Conservation (phyloP, 2,329 filamentous ascomycete species). For the Sarocladiaceae sp. region DNA sequence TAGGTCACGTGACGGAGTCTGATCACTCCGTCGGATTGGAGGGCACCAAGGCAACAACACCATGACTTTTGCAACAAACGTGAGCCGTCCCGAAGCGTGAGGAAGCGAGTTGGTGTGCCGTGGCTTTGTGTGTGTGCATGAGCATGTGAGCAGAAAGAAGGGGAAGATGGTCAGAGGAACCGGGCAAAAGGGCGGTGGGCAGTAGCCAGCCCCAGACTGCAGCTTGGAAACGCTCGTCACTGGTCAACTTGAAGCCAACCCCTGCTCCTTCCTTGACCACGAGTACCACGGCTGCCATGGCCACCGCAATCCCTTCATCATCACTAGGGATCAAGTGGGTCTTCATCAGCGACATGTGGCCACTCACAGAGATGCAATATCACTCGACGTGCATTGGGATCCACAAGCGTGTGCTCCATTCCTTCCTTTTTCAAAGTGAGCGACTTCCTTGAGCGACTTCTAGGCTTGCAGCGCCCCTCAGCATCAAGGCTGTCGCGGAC, state of each 20-base stretch:
- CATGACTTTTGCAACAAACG: not conserved
- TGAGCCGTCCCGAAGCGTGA: constrained; percentile 3
- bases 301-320: constrained; percentile 4
- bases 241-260: not conserved
- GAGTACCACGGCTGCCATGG: constrained; percentile 1
- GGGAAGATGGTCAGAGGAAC: too few relatives aligned
- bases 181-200: constrained; percentile 3
- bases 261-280: too few relatives aligned
- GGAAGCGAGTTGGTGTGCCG: constrained; percentile 4
- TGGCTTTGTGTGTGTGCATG: too few relatives aligned
- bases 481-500: too few relatives aligned
- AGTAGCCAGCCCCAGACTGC: not conserved
- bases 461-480: too few relatives aligned
- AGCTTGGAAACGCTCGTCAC: not conserved
- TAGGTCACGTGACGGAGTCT: too few relatives aligned
- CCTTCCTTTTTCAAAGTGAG: too few relatives aligned
- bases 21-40: too few relatives aligned
- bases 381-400: not conserved
- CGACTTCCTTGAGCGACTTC: too few relatives aligned
- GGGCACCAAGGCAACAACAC: too few relatives aligned
- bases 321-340: constrained; percentile 5
- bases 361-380: constrained; percentile 1
- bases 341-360: not conserved
- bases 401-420: constrained; percentile 1
- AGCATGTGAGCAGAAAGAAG: not conserved